Conservation (phyloP, 371 early-diverging fungal species). For the Mucor mucedo region DNA sequence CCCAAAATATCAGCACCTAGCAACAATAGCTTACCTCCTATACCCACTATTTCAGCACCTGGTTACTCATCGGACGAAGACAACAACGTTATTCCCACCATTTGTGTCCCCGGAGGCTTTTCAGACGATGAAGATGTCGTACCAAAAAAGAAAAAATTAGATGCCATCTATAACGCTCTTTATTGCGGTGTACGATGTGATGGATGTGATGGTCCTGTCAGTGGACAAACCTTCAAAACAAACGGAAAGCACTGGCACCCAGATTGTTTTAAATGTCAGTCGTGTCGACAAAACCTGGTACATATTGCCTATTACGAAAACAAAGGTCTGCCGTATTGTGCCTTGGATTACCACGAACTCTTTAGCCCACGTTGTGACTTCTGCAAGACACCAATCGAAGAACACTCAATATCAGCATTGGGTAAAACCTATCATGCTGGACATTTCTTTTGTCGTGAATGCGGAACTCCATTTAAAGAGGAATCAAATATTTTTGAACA, state of each 20-base stretch:
- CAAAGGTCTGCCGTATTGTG: conserved; percentile 68
- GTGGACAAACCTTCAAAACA: conserved; percentile 65
- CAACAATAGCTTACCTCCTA: conserved; percentile 19
- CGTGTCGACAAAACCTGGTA: conserved; percentile 65
- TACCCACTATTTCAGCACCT: conserved; percentile 23
- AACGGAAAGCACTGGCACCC: conserved; percentile 74
- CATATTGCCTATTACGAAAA: conserved; percentile 68
- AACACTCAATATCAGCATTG: conserved; percentile 65
- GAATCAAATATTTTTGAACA: conserved; percentile 68
- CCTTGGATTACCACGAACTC: conserved; percentile 66
- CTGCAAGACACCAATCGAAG: conserved; percentile 70
- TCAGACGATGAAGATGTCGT: conserved; percentile 21
- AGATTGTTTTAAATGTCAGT: conserved; percentile 72
- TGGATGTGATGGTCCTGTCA: conserved; percentile 58
- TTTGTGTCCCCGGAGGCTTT: conserved; percentile 16
- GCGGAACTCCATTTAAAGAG: conserved; percentile 67
- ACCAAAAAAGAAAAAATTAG: conserved; percentile 4
- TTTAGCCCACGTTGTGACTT: conserved; percentile 72
- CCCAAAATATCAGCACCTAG: conserved; percentile 17
- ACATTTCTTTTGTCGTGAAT: conserved; percentile 81
- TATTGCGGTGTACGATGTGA: conserved; percentile 44
- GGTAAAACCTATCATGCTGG: conserved; percentile 75
- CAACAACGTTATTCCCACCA: conserved; percentile 12
- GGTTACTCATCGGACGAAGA: conserved; percentile 22
- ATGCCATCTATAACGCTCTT: conserved; percentile 11